Conservation (phyloP, 441 rosid genomes). For the Biscutella laevigata region DNA sequence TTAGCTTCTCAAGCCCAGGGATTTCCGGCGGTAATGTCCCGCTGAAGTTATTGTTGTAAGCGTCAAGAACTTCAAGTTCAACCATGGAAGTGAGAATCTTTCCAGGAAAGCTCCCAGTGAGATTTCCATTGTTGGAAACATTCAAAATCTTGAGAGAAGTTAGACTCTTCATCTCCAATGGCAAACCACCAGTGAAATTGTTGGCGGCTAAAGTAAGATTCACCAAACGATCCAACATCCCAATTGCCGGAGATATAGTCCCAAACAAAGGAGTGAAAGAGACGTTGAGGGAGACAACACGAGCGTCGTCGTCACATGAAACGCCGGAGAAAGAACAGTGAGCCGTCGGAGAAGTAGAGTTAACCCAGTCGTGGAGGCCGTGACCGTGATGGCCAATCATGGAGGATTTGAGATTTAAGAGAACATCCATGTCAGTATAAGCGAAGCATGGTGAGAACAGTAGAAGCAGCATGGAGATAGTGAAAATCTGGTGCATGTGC, state of each 20-base stretch:
- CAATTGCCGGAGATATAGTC: slow-evolving; percentile 55
- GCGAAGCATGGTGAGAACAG: slow-evolving; percentile 24
- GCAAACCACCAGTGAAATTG: slow-evolving; percentile 52
- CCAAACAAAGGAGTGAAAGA: slow-evolving; percentile 43
- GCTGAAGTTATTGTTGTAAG: slow-evolving; percentile 59
- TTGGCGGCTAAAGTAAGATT: slow-evolving; percentile 42
- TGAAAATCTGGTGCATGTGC: slow-evolving; percentile 3
- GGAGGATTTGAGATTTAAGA: slow-evolving; percentile 56
- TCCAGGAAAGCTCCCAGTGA: slow-evolving; percentile 50
- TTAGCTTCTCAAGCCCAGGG: slow-evolving; percentile 37
- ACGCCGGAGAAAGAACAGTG: slow-evolving; percentile 84
- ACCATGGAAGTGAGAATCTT: slow-evolving; percentile 37
- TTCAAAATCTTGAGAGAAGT: slow-evolving; percentile 48
- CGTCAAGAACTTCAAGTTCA: slow-evolving; percentile 52
- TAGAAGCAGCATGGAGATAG: slow-evolving; percentile 14
- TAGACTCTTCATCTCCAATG: slow-evolving; percentile 45
- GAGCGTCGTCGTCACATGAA: slow-evolving; percentile 36
- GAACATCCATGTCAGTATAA: slow-evolving; percentile 44
- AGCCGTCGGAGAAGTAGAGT: slow-evolving; percentile 32
- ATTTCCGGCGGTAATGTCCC: slow-evolving; percentile 51
- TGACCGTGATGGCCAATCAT: slow-evolving; percentile 42
- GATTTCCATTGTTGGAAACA: slow-evolving; percentile 44
- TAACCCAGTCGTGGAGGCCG: slow-evolving; percentile 58
- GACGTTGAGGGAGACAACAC: slow-evolving; percentile 54
- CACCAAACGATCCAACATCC: slow-evolving; percentile 41